phyloP scores from a whole-genome alignment of 495 filamentous ascomycete species.

The Lineolata rhizophorae region DNA sequence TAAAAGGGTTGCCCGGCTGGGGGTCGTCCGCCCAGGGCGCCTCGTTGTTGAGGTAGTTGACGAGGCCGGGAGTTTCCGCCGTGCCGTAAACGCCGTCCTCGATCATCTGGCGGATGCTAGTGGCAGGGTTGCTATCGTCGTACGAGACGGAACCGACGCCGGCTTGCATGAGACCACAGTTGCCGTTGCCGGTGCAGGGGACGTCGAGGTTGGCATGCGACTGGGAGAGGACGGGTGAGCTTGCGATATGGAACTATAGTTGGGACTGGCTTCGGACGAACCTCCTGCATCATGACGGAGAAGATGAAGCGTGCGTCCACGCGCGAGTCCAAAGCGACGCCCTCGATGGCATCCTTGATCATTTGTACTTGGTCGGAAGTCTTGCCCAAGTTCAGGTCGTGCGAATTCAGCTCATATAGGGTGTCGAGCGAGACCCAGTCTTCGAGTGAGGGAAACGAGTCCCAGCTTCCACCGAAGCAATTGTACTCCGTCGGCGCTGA shows the following conservation, averaged over 20 bases:
- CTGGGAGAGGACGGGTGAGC: not conserved
- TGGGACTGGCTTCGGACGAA: not conserved
- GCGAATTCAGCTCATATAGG: conserved; percentile 3
- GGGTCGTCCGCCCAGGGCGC: not conserved
- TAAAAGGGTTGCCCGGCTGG: conserved; percentile 1
- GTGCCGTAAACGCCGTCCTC: conserved; percentile 4
- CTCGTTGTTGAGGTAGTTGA: conserved; percentile 2
- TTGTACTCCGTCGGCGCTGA: conserved; percentile 1
- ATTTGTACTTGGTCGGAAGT: conserved; percentile 1
- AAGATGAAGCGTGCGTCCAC: conserved; percentile 4
- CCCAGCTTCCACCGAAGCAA: conserved; percentile 2
- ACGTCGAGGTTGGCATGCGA: conserved; percentile 2
- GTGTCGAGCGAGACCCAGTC: conserved; percentile 4
- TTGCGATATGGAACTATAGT: not conserved
- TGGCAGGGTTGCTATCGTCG: conserved; percentile 1
- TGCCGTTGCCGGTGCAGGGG: conserved; percentile 2
- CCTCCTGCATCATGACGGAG: conserved; percentile 6
- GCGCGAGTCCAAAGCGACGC: conserved; percentile 1
- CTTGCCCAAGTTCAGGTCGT: conserved; percentile 2
- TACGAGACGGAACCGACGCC: conserved; percentile 1
- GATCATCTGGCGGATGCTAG: conserved; percentile 5
- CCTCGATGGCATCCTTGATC: conserved; percentile 4
- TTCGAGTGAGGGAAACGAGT: not conserved
- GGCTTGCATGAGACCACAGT: conserved; percentile 6
- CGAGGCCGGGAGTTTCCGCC: not conserved